Conservation (phyloP, 805 yeast genomes). For the Jamesozyma lodderae region DNA sequence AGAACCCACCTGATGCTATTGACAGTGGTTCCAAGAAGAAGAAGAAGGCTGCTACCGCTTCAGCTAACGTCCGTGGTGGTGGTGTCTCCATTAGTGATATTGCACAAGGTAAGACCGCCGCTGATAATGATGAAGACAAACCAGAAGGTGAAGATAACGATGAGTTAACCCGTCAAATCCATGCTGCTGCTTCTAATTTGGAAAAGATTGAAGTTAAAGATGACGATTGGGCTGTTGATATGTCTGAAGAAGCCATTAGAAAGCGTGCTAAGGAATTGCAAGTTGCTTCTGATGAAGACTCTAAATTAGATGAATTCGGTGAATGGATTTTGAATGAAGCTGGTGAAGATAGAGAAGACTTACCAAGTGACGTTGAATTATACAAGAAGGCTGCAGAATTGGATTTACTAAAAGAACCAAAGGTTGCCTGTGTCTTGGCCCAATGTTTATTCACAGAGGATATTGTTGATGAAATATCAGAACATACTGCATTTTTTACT, state of each 20-base stretch:
- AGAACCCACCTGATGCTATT: conserved; percentile 73
- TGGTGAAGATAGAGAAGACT: conserved; percentile 45
- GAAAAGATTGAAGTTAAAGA: conserved; percentile 62
- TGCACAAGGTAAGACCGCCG: conserved; percentile 42
- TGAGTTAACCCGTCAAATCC: conserved; percentile 66
- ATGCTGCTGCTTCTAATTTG: conserved; percentile 72
- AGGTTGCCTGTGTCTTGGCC: conserved; percentile 83
- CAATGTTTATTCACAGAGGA: conserved; percentile 79
- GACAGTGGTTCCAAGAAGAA: conserved; percentile 44
- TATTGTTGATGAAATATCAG: conserved; percentile 59
- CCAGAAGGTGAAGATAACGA: conserved; percentile 52
- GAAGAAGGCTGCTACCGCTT: conserved; percentile 77
- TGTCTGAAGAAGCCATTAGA: conserved; percentile 91
- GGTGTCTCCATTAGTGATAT: conserved; percentile 73
- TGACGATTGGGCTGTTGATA: conserved; percentile 96
- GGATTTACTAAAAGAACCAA: conserved; percentile 60
- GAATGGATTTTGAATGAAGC: conserved; percentile 62
- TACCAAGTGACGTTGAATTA: conserved; percentile 82
- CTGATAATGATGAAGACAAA: conserved; percentile 21
- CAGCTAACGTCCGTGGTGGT: conserved; percentile 83
- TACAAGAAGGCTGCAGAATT: conserved; percentile 81
- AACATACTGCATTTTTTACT: conserved; percentile 73
- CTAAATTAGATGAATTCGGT: conserved; percentile 68
- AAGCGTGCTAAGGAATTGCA: conserved; percentile 85
- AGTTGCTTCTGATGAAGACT: conserved; percentile 41